Base-by-base conservation (phyloP, 306 rosid genomes). In the Trifolium pratense region DNA sequence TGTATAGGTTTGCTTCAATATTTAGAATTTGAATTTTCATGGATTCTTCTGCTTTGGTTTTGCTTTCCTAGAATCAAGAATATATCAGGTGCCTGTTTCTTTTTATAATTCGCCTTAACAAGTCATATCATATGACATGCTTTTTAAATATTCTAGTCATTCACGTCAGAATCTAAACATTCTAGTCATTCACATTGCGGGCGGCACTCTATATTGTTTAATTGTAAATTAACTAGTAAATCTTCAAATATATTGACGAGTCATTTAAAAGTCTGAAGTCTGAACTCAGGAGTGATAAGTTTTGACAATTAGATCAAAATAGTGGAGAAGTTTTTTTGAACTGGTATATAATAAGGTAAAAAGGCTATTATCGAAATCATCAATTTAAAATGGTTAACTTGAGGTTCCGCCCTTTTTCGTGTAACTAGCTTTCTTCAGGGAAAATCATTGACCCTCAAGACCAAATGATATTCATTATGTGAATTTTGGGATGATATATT, bases 351-450 rank as follows among this genome's bases (percentile, higher is more conserved):
- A 10, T 57, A 13, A 56, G 17, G 20, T 26, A 67, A 29, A 56
- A 42, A 18, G 5, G 16, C 7, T 3, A 32, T 32, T 5, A 32
- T 32, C 36, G 5, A 32, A 32, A 32, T 32, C 36, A 32, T 32
- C 36, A 32, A 32, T 32, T 6, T 12, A 42, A 42, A 53, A 32
- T 15, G 13, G 45, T 17, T 63, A 56, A 34, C 53, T 17, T 74
- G 34, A 9, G 70, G 32, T 8, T 15, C 34, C 66, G 57, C 15
- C 58, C 13, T 55, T 9, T 40, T 42, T 42, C n/a, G 14, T 42
- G 48, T 42, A 42, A 42, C 34, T 13, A 46, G 56, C 75, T 64
- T 73, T 57, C 66, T 68, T 68, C 4, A 53, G 62, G 42, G 51
- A 26, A 57, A 68, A 18, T n/a, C n/a, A n/a, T n/a, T n/a, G n/a